These are phyloP conservation scores for Bipolaris zeicola DNA, from an alignment of 2,329 filamentous ascomycete species.

Conservation along the genomic window DNA sequence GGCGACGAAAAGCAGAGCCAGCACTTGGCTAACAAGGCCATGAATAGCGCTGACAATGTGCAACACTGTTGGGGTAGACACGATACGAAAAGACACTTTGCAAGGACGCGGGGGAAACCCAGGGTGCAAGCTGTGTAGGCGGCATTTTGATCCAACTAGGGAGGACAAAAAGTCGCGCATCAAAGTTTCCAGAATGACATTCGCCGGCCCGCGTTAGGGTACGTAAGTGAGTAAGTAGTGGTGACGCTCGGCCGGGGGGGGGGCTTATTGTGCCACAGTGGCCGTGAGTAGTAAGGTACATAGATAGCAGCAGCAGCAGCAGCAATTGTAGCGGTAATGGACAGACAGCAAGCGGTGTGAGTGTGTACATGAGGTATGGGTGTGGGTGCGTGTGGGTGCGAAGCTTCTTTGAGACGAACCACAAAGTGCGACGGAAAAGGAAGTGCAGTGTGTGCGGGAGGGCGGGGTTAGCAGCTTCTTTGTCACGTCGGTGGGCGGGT, in stretches of 20 bases:
- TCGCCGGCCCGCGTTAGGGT: not conserved
- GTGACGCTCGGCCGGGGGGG: conserved; percentile 12
- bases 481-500: conserved; percentile 1
- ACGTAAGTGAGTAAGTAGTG: not conserved
- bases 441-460: not conserved
- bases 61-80: not conserved
- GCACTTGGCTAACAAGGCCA: conserved; percentile 4
- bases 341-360: conserved; percentile 5
- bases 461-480: too few relatives aligned
- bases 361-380: conserved; percentile 24
- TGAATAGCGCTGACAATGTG: not conserved
- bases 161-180: not conserved
- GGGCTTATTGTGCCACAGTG: conserved; percentile 23
- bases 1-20: conserved; percentile 10
- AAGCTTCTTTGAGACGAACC: conserved; percentile 7
- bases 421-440: conserved; percentile 1
- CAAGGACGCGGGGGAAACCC: not conserved
- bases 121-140: too few relatives aligned
- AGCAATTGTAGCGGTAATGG: not conserved
- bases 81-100: not conserved
- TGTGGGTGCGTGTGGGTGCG: conserved; percentile 17
- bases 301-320: not conserved
- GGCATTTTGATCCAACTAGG: too few relatives aligned
- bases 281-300: not conserved
- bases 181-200: not conserved